Conservation (phyloP, 495 filamentous ascomycete species). For the Halenospora varia region DNA sequence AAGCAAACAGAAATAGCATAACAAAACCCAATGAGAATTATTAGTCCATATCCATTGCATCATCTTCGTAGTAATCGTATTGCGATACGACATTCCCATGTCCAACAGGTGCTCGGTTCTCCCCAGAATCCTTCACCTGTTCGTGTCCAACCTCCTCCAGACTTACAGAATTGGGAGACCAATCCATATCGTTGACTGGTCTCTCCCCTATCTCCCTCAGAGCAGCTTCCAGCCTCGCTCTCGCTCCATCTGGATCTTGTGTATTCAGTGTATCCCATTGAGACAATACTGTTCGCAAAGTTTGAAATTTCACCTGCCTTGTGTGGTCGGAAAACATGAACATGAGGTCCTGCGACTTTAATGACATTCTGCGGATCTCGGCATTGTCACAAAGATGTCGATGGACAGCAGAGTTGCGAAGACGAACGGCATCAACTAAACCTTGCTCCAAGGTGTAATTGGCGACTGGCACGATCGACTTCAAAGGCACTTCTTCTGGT, state of each 20-base stretch:
- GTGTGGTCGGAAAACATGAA: slow-evolving; percentile 22
- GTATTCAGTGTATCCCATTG: slow-evolving; percentile 14
- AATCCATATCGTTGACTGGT: slow-evolving; percentile 26
- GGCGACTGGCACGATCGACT: slow-evolving; percentile 10
- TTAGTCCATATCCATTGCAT: neutral
- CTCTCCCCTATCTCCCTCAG: slow-evolving; percentile 20
- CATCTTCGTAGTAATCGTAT: neutral
- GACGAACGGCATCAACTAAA: slow-evolving; percentile 17
- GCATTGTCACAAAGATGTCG: slow-evolving; percentile 22
- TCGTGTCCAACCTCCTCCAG: slow-evolving; percentile 16
- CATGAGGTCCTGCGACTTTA: slow-evolving; percentile 21
- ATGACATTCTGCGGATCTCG: slow-evolving; percentile 20
- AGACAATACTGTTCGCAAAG: slow-evolving; percentile 12
- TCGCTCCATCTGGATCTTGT: slow-evolving; percentile 9
- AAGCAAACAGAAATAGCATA: neutral
- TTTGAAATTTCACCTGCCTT: slow-evolving; percentile 16
- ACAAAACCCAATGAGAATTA: neutral
- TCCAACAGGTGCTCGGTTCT: neutral
- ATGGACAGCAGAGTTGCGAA: slow-evolving; percentile 24
- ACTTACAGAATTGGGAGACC: slow-evolving; percentile 22
- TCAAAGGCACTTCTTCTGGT: slow-evolving; percentile 9
- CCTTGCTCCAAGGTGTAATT: slow-evolving; percentile 14
- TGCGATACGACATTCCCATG: neutral
- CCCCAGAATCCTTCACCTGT: neutral
- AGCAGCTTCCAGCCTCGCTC: slow-evolving; percentile 8